A percentile compares a stretch with the other conserved stretches of the same genome.
These are phyloP conservation scores for Phylloporus arenicola DNA, from an alignment of 768 basidiomycete genomes.

Conservation along the genomic window DNA sequence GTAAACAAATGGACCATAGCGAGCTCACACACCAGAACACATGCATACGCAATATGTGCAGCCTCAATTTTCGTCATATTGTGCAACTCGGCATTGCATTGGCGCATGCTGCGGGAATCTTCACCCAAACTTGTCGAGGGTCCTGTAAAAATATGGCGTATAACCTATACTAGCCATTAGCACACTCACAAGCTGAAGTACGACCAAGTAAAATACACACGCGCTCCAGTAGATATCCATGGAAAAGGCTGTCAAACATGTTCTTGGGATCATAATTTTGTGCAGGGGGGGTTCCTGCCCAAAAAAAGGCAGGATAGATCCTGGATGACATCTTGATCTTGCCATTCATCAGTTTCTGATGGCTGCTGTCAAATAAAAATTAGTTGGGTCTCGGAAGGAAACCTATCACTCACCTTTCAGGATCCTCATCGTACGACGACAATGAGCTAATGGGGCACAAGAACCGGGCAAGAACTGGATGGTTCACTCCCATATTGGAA, in stretches of 20 bases:
- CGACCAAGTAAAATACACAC: not conserved
- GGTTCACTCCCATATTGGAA: not conserved
- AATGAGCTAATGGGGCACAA: not conserved
- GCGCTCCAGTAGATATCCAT: not conserved
- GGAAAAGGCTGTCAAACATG: not conserved
- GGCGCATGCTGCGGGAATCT: not conserved
- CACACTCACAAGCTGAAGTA: not conserved
- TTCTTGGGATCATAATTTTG: not conserved
- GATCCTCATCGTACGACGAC: not conserved
- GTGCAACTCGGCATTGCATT: not conserved
- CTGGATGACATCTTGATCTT: not conserved
- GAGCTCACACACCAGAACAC: too few species aligned
- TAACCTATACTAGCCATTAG: not conserved
- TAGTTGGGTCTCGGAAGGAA: too few species aligned
- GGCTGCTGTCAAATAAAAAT: not conserved
- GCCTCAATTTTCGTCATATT: too few species aligned
- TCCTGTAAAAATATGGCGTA: not conserved
- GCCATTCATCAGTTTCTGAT: not conserved
- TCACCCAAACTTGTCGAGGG: not conserved
- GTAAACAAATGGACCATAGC: too few species aligned
- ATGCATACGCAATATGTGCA: too few species aligned
- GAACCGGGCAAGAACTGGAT: not conserved
- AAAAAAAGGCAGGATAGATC: not conserved
- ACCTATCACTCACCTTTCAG: too few species aligned
- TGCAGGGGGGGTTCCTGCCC: not conserved